Base-by-base conservation (phyloP, 2,329 filamentous ascomycete genomes). In the Zymoseptoria tritici region DNA sequence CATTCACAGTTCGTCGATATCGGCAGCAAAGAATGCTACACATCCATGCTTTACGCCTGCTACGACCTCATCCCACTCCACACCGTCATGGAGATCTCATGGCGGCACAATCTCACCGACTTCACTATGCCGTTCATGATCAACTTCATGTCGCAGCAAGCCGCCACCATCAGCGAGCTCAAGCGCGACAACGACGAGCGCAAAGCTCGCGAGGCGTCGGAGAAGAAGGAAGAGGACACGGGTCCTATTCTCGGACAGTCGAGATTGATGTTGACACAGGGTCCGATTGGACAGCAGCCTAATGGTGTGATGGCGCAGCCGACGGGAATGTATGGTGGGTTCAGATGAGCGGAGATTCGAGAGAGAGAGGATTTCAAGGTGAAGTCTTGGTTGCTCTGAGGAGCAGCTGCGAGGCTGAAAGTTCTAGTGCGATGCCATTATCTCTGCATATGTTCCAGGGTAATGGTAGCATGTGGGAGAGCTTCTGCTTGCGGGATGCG, bases 51-150 rank as follows among this genome's bases (percentile, higher is more conserved):
- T 54, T 99, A 99, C 73, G 88, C 95, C 56, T 99, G 94, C 82
- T 96, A 99, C 77, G 94, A 97, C 61, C 88, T 99, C 63, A 92
- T 99, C 68, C 90, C 91, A 19, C 88, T 95, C 3, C 91, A 97
- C 72, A 81, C 95, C 56, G 88, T 99, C 60, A 85, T 99, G 76
- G 94, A 99, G 79, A 84, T 99, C 60, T 97, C 94, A 61, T 99
- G 94, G 94, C 93, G 94, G 69, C 83, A 96, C 73, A 91, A 91
- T 61, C 87, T 99, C 49, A 86, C 87, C 70, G 94, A 99, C 79
- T 99, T 96, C 79, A 96, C 92, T 54, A 99, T 99, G 95, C 94
- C 94, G 19, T 99, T 96, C 82, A 95, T 99, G 91, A 97, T 99
- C 84, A 99, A 97, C 80, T 89, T 95, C 80, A 82, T 99, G 64